Conservation (phyloP, 2,329 filamentous ascomycete species). For the Pseudogymnoascus pannorum region DNA sequence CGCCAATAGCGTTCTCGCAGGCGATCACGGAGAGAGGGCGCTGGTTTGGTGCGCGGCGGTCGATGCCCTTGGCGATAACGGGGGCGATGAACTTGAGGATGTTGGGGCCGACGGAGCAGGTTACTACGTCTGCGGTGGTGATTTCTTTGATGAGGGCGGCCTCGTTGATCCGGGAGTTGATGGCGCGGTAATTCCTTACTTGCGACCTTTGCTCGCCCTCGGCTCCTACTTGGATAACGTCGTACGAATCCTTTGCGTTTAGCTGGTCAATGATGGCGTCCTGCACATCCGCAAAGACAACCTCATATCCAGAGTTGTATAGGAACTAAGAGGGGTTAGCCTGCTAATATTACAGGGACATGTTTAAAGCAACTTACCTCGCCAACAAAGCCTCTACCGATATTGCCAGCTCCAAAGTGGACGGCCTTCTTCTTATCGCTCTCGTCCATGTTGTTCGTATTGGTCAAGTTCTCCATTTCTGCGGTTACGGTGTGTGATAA, state of each 20-base stretch:
- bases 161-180: conserved; percentile 88
- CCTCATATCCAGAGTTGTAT: conserved; percentile 89
- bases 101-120: conserved; percentile 93
- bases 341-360: not conserved
- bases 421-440: conserved; percentile 55
- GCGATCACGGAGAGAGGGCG: conserved; percentile 85
- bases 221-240: conserved; percentile 84
- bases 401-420: conserved; percentile 82
- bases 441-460: not conserved
- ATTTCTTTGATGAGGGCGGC: conserved; percentile 78
- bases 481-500: not conserved
- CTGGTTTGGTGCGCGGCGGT: conserved; percentile 55
- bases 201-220: conserved; percentile 73
- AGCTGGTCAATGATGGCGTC: conserved; percentile 73
- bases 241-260: conserved; percentile 70
- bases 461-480: not conserved
- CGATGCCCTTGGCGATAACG: conserved; percentile 89
- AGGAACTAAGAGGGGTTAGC: conserved; percentile 49
- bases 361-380: conserved; percentile 20
- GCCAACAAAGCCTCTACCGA: conserved; percentile 45
- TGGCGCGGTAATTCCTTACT: conserved; percentile 92
- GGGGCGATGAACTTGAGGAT: conserved; percentile 95
- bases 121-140: conserved; percentile 79
- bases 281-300: conserved; percentile 93
- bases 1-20: conserved; percentile 95